These are phyloP conservation scores for Kwoniella mangroviensis DNA, from an alignment of 768 basidiomycete species.

Conservation along the genomic window DNA sequence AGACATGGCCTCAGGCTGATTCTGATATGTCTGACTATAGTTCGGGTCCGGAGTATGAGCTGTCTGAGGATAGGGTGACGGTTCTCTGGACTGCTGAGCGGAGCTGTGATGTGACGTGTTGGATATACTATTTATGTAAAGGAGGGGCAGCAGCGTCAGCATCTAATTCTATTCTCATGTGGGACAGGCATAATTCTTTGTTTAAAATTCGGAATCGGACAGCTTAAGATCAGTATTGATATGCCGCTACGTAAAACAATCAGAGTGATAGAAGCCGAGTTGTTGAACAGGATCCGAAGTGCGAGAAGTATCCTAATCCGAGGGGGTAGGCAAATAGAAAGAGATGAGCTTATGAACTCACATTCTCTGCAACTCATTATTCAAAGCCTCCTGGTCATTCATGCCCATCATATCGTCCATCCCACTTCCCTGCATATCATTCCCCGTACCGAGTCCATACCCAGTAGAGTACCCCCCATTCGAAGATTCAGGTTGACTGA, in stretches of 20 bases:
- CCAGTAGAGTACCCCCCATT: neutral
- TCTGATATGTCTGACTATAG: constrained; percentile 13
- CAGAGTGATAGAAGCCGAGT: too few relatives aligned
- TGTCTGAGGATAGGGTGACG: constrained; percentile 23
- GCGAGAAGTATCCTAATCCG: too few relatives aligned
- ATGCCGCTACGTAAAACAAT: too few relatives aligned
- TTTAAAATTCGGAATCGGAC: neutral
- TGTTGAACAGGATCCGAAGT: too few relatives aligned
- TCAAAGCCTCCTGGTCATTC: constrained; percentile 22
- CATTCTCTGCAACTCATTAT: constrained; percentile 31
- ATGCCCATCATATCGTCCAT: constrained; percentile 22
- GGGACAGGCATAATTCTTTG: neutral
- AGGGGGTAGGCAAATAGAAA: neutral
- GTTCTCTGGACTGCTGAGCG: constrained; percentile 25
- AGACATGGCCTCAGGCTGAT: constrained; percentile 17
- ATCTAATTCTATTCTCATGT: neutral
- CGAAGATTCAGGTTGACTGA: constrained; percentile 20
- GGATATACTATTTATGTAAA: constrained; percentile 22
- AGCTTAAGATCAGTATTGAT: neutral
- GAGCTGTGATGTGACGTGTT: constrained; percentile 28
- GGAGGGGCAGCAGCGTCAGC: constrained; percentile 4
- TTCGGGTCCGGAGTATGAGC: constrained; percentile 18
- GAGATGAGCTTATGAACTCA: constrained; percentile 12
- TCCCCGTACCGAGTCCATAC: constrained; percentile 2
- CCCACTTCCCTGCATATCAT: constrained; percentile 4